A percentile compares a stretch with the other conserved stretches of the same genome.
phyloP scores from a whole-genome alignment of 2,329 filamentous ascomycete species.

The Neofusicoccum laricinum region DNA sequence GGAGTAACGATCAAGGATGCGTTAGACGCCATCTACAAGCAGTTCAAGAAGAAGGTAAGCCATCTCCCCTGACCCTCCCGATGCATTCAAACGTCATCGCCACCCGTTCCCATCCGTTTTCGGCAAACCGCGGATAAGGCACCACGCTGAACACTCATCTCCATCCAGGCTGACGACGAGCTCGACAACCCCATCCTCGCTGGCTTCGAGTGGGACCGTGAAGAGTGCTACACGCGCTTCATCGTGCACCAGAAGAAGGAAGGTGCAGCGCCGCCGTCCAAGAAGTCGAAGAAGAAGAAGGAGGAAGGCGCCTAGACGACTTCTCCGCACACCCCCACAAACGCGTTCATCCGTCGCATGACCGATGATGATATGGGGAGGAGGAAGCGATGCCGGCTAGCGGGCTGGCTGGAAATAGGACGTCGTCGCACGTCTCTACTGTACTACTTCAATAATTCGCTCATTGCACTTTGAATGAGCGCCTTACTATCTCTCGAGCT shows the following conservation, averaged over 20 bases:
- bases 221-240: conserved; percentile 84
- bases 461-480: not conserved
- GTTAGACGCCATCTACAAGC: conserved; percentile 90
- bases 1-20: conserved; percentile 98
- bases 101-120: not conserved
- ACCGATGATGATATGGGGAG: not conserved
- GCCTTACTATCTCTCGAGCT: not conserved
- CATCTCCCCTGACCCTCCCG: not conserved
- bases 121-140: not conserved
- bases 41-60: conserved; percentile 91
- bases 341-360: not conserved
- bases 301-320: conserved; percentile 21
- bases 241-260: conserved; percentile 81
- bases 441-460: conserved; percentile 9
- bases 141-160: not conserved
- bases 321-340: not conserved
- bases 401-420: not conserved
- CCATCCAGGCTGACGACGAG: conserved; percentile 77
- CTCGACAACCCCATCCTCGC: conserved; percentile 81
- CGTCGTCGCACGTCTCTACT: not conserved
- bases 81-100: no score
- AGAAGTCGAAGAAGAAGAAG: conserved; percentile 40
- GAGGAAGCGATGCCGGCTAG: not conserved
- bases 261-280: conserved; percentile 45
- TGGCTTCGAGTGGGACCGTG: conserved; percentile 95